Evolutionary conservation across 2,329 filamentous ascomycete species (phyloP), one percentile per base, ranked within the genome.

Genomic region (Diaporthe citri): DNA sequence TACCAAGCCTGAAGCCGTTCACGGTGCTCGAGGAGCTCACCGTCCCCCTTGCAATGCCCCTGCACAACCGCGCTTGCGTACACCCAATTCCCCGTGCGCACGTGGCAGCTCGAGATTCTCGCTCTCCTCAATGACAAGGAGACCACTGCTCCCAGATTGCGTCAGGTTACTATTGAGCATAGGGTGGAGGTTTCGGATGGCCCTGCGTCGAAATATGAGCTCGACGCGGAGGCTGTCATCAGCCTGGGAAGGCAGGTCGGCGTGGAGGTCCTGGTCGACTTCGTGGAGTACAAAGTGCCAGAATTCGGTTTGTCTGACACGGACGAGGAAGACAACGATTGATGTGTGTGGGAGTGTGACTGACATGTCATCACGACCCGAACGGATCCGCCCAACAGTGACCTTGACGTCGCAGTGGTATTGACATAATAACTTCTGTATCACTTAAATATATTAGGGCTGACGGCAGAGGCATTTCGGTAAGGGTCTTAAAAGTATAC

Each of bases 21-120:
- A 22, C 25, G 9, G 60, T 64, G 41, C 60, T 64, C 41, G 39
- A 46, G 60, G 39, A 64, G 39, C 60, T 64, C 8, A 64, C 60
- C 2, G 6, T 25, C 25, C 25, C 60, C n/a, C 17, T 48, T 17
- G 22, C 8, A 17, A 64, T 64, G 60, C 5, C 48, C 2, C 25
- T 64, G 17, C 9, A 3, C 25, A 8, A 48, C 10, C 39, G 9
- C 4, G 39, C 60, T 64, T 31, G 28, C 10, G 2, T 64, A 34
- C 25, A 17, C 15, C 28, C 25, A 34, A 41, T 20, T 64, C 9
- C 25, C 60, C 25, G 60, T 64, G 5, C 4, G 8, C 17, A 8
- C 17, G 28, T 64, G 41, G 60, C 17, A 64, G 25, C 60, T 48
- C 6, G 25, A 64, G 25, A 41, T 64, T 2, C 15, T 64, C 4